Evolutionary conservation across 345 rosid genomes (phyloP).

Genomic region (Dovyalis caffra): DNA sequence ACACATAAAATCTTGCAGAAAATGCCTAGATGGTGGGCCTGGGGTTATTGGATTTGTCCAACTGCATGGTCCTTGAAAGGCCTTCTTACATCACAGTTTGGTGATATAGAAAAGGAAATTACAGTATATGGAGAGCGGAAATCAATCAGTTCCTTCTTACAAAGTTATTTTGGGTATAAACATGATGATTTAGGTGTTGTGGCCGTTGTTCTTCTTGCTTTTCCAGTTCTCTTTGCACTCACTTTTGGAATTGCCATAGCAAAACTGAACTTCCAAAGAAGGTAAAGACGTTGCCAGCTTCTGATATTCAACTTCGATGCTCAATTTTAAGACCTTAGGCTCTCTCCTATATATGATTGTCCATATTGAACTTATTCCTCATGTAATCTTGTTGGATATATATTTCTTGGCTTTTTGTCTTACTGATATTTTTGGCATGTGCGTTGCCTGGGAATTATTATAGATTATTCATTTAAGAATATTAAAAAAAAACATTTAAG

Average conservation of each 20-base stretch:
- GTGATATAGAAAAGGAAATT: conserved; percentile 29
- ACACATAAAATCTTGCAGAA: conserved; percentile 25
- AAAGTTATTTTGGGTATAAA: conserved; percentile 29
- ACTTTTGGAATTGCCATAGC: conserved; percentile 31
- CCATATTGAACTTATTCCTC: too few species aligned
- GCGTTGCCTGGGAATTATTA: too few species aligned
- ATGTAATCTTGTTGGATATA: too few species aligned
- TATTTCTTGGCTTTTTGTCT: too few species aligned
- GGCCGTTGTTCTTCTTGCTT: conserved; percentile 25
- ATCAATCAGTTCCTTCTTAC: conserved; percentile 27
- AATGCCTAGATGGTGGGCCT: conserved; percentile 48
- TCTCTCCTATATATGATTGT: too few species aligned
- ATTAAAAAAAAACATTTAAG: too few species aligned
- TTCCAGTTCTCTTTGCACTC: conserved; percentile 32
- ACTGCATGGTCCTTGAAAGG: conserved; percentile 41
- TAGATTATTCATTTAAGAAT: too few species aligned
- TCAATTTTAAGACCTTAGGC: too few species aligned
- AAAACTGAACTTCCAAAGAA: conserved; percentile 43
- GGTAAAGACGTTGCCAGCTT: conserved; percentile 2
- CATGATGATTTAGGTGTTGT: conserved; percentile 25
- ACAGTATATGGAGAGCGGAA: conserved; percentile 29
- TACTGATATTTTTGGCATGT: too few species aligned
- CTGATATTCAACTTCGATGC: too few species aligned
- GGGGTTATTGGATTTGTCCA: conserved; percentile 45
- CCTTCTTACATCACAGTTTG: conserved; percentile 41